Evolutionary conservation across 164 flowering plant species (phyloP).

Genomic region (Magnolia sinica): DNA sequence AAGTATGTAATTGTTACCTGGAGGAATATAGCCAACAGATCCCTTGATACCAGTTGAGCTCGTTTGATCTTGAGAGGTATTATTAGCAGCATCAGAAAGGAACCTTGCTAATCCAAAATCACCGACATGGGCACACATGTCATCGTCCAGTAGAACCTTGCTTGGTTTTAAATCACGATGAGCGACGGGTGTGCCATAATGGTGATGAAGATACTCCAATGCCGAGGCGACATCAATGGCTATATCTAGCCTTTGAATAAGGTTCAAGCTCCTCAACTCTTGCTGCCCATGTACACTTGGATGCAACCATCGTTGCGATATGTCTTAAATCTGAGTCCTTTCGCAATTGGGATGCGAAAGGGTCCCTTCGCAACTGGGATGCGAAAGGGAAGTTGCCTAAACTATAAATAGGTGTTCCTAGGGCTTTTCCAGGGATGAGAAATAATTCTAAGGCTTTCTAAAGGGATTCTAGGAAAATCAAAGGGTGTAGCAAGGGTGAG

Average conservation of each 20-base stretch:
- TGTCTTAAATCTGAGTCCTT: too few species aligned
- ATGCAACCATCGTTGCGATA: too few species aligned
- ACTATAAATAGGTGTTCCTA: too few species aligned
- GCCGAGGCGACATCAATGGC: neutral
- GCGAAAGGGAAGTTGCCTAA: too few species aligned
- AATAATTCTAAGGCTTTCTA: too few species aligned
- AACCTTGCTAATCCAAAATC: conserved; percentile 91
- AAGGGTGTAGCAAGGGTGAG: too few species aligned
- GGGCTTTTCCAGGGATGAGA: too few species aligned
- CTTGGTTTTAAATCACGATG: conserved; percentile 80
- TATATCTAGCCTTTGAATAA: neutral
- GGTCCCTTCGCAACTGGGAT: too few species aligned
- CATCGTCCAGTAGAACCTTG: conserved; percentile 76
- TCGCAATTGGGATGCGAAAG: too few species aligned
- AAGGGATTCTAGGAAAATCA: too few species aligned
- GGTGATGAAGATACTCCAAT: neutral
- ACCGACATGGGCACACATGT: conserved; percentile 79
- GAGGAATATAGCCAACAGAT: neutral
- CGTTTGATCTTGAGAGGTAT: neutral
- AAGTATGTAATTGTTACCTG: neutral
- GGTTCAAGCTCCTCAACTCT: neutral
- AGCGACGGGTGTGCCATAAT: neutral
- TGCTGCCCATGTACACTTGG: neutral
- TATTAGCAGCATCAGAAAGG: conserved; percentile 50
- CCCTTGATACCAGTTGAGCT: neutral